Evolutionary conservation across 805 yeast genomes (phyloP).

Genomic region (Wickerhamiella parazyma): DNA sequence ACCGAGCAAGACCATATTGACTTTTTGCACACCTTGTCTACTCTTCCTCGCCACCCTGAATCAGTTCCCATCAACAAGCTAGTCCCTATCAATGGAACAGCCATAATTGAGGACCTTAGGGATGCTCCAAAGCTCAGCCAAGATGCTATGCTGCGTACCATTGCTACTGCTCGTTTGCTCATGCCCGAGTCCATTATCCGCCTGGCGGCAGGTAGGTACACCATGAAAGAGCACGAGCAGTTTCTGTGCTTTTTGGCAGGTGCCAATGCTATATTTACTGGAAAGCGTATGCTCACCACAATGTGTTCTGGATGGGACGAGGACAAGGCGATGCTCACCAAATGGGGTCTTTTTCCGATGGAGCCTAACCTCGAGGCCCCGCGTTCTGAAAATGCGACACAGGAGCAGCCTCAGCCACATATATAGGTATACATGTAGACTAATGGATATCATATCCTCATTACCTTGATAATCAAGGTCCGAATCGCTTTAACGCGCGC

Average conservation of each 20-base stretch:
- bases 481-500: too few species aligned
- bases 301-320: slow-evolving; percentile 79
- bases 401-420: too few species aligned
- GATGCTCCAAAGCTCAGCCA: slow-evolving; percentile 30
- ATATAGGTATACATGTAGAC: too few species aligned
- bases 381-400: too few species aligned
- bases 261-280: slow-evolving; percentile 69
- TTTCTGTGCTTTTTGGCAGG: slow-evolving; percentile 65
- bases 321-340: slow-evolving; percentile 50
- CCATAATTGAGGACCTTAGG: slow-evolving; percentile 41
- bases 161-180: slow-evolving; percentile 60
- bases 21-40: slow-evolving; percentile 51
- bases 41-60: slow-evolving; percentile 63
- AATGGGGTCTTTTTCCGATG: slow-evolving; percentile 44
- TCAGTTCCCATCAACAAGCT: slow-evolving; percentile 67
- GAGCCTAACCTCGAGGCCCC: slow-evolving; percentile 14
- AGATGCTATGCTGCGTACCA: slow-evolving; percentile 51
- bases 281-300: slow-evolving; percentile 69
- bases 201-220: slow-evolving; percentile 68
- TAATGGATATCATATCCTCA: too few species aligned
- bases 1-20: slow-evolving; percentile 57
- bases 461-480: too few species aligned
- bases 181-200: slow-evolving; percentile 65
- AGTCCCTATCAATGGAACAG: slow-evolving; percentile 71
- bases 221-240: slow-evolving; percentile 68